Percentiles rank a stretch among this genome's conserved stretches.
phyloP scores from a whole-genome alignment of 2,329 filamentous ascomycete genomes.

The Pseudogymnoascus sp. region DNA sequence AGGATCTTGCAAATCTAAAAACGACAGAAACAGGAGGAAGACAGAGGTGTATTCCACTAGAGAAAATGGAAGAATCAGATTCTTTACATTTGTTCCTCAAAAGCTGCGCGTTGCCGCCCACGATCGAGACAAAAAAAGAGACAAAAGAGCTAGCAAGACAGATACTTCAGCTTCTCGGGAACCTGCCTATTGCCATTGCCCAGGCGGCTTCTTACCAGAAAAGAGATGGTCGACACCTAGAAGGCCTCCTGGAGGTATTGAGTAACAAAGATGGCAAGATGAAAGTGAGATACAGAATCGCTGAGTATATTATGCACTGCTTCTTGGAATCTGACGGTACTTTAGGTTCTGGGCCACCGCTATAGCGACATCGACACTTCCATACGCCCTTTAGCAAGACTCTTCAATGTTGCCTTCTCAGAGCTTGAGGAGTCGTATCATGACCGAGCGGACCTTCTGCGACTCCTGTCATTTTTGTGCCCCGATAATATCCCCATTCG shows the following conservation, averaged over 20 bases:
- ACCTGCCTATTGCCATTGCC: constrained; percentile 25
- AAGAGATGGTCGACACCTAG: neutral
- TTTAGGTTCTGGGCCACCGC: neutral
- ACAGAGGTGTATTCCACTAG: neutral
- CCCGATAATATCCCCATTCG: neutral
- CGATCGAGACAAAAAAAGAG: neutral
- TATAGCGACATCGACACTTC: neutral
- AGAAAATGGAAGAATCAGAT: neutral
- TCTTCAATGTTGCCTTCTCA: neutral
- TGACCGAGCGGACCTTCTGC: neutral
- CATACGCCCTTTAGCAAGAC: neutral
- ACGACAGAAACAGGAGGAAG: neutral
- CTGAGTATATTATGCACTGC: neutral
- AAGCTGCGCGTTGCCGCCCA: neutral
- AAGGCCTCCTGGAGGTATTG: neutral
- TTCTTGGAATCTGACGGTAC: neutral
- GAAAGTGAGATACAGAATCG: neutral
- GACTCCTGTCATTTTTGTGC: neutral
- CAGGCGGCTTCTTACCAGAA: constrained; percentile 14
- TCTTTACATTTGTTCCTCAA: neutral
- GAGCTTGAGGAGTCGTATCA: neutral
- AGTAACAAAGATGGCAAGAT: neutral
- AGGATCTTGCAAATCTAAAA: neutral
- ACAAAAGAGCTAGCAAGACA: constrained; percentile 15
- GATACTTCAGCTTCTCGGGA: constrained; percentile 23